phyloP scores from a whole-genome alignment of 164 flowering plant species.

The Macadamia integrifolia region DNA sequence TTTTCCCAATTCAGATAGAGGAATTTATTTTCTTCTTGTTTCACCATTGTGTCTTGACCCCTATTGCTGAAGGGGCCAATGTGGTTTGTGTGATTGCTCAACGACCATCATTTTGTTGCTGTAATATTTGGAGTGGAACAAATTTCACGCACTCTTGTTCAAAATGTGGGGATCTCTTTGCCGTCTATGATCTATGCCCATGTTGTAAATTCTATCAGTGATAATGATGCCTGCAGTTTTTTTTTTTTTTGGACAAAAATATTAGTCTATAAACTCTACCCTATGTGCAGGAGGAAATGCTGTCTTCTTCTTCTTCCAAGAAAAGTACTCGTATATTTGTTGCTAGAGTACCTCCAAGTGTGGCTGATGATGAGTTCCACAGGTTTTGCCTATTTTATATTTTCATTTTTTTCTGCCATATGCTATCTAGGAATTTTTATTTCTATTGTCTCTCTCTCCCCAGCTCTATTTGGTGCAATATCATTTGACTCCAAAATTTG shows the following conservation, averaged over 20 bases:
- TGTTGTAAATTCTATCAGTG: no score
- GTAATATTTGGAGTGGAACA: neutral
- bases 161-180: neutral
- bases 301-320: slow-evolving; percentile 13
- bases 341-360: slow-evolving; percentile 35
- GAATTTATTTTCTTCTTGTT: no score
- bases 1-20: no score
- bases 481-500: slow-evolving; percentile 14
- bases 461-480: neutral
- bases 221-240: neutral
- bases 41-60: no score
- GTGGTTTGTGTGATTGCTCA: neutral
- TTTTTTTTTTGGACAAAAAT: neutral
- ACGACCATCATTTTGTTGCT: neutral
- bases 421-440: neutral
- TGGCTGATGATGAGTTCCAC: slow-evolving; percentile 31
- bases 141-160: neutral
- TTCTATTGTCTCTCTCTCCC: neutral
- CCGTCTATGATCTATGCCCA: neutral
- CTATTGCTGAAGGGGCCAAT: neutral
- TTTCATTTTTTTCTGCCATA: neutral
- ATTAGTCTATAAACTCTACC: neutral
- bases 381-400: slow-evolving; percentile 13
- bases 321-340: slow-evolving; percentile 34
- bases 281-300: slow-evolving; percentile 30